Evolutionary conservation across 192 early-diverging fungal species (phyloP), one percentile per base, ranked within the genome.

Genomic region (Dissophora globulifera): DNA sequence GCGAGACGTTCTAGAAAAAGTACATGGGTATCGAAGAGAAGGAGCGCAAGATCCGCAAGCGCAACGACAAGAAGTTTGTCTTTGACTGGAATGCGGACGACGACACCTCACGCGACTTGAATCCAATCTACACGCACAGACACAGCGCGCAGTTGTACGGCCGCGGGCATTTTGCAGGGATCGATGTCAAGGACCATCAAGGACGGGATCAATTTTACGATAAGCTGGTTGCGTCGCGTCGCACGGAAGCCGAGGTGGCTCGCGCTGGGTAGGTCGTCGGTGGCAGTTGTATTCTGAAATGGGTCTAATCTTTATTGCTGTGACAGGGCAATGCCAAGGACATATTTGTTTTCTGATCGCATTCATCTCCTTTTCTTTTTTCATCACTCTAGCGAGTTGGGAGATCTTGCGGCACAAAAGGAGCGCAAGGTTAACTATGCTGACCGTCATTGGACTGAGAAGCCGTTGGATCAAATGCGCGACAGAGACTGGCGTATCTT

Each of bases 401-500:
- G 75, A 26, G 86, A 92, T 32, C 62, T 90, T 9, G 90, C 90
- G 20, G 79, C 76, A 1, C 69, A 76, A 25, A 90, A 86, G 78
- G 93, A 93, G 51, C 81, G 85, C 23, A 91, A 89, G 67, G 78
- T 79, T 16, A 88, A 85, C 32, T 93, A 88, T 84, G 95, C 97
- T 58, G 94, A 96, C 79, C 87, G 96, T 20, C 96, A 98, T 76
- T 99, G 98, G 98, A 82, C 87, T 22, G 93, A 96, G 29, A 99
- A 99, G 67, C 87, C 89, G 13, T 80, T 98, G 65, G 62, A 62
- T 9, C 90, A 98, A 51, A 99, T 99, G 98, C 87, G 82, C 49
- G 96, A 98, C 78, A 86, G 98, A 64, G 98, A 99, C 65, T 99
- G 98, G 98, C 92, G 98, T 79, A 99, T 99, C 55, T 98, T 99